phyloP scores from a whole-genome alignment of 768 basidiomycete species.

The Collybia sp. region DNA sequence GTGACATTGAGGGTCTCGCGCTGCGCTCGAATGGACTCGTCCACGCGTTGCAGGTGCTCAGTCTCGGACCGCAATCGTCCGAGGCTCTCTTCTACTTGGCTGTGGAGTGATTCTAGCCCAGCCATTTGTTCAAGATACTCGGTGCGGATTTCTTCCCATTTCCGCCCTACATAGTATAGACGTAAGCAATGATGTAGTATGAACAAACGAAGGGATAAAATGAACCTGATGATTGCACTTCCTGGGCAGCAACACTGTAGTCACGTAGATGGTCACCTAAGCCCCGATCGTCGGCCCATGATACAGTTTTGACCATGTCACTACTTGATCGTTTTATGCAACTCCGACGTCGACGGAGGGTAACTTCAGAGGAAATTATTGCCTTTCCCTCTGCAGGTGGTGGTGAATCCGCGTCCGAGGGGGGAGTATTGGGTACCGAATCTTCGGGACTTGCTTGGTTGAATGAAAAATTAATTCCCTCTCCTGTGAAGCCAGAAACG shows the following conservation, averaged over 20 bases:
- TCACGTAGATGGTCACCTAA: slow-evolving; percentile 53
- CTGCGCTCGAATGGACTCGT: slow-evolving; percentile 36
- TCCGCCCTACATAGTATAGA: slow-evolving; percentile 34
- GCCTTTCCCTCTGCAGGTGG: slow-evolving; percentile 4
- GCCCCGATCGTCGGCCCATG: slow-evolving; percentile 71
- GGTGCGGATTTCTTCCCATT: slow-evolving; percentile 54
- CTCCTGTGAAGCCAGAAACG: slow-evolving; percentile 2
- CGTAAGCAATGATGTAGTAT: too few relatives aligned
- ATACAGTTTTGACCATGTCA: slow-evolving; percentile 61
- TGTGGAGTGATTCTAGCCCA: slow-evolving; percentile 51
- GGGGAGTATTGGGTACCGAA: background rate
- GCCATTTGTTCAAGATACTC: slow-evolving; percentile 61
- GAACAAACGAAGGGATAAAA: background rate
- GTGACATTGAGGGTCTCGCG: slow-evolving; percentile 31
- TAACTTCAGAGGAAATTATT: slow-evolving; percentile 15
- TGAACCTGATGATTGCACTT: slow-evolving; percentile 33
- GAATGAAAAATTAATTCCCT: too few relatives aligned
- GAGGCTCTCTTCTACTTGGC: slow-evolving; percentile 44
- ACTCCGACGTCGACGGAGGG: slow-evolving; percentile 48
- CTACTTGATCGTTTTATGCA: slow-evolving; percentile 59
- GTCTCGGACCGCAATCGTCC: slow-evolving; percentile 38
- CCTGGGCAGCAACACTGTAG: slow-evolving; percentile 33
- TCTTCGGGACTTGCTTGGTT: background rate
- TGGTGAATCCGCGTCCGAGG: slow-evolving; percentile 3
- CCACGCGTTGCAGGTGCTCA: slow-evolving; percentile 36